Conservation (phyloP, 495 filamentous ascomycete species). For the Neurospora sp. region DNA sequence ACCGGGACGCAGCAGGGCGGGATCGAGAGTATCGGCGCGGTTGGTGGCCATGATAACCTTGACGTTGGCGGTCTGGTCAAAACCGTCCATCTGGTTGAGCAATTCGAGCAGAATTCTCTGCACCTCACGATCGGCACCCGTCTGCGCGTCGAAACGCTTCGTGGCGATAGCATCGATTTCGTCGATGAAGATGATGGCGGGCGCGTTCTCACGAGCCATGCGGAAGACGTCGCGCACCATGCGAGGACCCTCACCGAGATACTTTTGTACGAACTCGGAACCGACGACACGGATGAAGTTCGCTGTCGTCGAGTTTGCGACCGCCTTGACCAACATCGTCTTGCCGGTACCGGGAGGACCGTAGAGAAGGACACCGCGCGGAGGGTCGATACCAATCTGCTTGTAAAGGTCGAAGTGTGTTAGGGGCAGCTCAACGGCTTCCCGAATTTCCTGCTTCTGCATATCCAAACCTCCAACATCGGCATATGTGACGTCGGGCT, state of each 20-base stretch:
- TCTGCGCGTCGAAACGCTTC: slow-evolving; percentile 97
- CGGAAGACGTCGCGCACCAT: slow-evolving; percentile 99
- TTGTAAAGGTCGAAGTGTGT: slow-evolving; percentile 98
- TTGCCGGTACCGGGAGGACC: slow-evolving; percentile 96
- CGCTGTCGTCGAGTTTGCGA: slow-evolving; percentile 95
- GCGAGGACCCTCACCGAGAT: slow-evolving; percentile 90
- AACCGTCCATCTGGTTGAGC: slow-evolving; percentile 99
- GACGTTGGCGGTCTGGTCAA: slow-evolving; percentile 96
- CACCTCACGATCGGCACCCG: slow-evolving; percentile 92
- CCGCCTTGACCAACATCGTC: slow-evolving; percentile 97
- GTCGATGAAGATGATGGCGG: slow-evolving; percentile 98
- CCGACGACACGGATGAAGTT: slow-evolving; percentile 98
- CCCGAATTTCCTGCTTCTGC: slow-evolving; percentile 99
- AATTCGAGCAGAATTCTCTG: slow-evolving; percentile 95
- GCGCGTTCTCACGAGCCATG: slow-evolving; percentile 97
- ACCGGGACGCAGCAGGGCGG: slow-evolving; percentile 84
- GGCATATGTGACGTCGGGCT: slow-evolving; percentile 96
- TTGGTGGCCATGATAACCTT: slow-evolving; percentile 99
- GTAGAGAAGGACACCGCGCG: slow-evolving; percentile 90
- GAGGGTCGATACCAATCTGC: slow-evolving; percentile 96
- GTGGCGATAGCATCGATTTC: slow-evolving; percentile 99
- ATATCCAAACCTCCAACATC: slow-evolving; percentile 97
- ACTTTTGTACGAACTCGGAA: slow-evolving; percentile 98
- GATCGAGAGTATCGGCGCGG: slow-evolving; percentile 92
- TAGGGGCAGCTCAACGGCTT: slow-evolving; percentile 91